phyloP scores from a whole-genome alignment of 495 filamentous ascomycete genomes.

The Tetracladium marchalianum region DNA sequence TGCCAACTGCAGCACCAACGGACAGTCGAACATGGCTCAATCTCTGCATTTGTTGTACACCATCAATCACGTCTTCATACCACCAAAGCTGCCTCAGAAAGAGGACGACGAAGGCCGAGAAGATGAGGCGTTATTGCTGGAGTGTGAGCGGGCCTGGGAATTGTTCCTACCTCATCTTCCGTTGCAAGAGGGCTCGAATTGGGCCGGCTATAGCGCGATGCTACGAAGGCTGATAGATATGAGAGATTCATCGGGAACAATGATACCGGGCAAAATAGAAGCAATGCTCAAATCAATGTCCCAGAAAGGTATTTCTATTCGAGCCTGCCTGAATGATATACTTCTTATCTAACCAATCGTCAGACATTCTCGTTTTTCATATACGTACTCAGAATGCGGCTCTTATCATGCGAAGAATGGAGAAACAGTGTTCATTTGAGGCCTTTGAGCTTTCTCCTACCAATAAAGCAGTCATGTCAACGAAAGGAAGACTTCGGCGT shows the following conservation, averaged over 20 bases:
- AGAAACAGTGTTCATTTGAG: slow-evolving; percentile 34
- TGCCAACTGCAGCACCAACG: too few relatives aligned
- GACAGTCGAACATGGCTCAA: not conserved
- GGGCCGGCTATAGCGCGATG: slow-evolving; percentile 11
- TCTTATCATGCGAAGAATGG: slow-evolving; percentile 32
- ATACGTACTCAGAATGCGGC: slow-evolving; percentile 52
- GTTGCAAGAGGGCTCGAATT: not conserved
- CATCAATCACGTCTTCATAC: slow-evolving; percentile 51
- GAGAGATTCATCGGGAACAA: slow-evolving; percentile 2
- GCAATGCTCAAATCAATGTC: slow-evolving; percentile 1
- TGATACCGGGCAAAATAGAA: slow-evolving; percentile 6
- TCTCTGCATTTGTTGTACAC: slow-evolving; percentile 23
- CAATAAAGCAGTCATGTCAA: slow-evolving; percentile 34
- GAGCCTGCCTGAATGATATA: too few relatives aligned
- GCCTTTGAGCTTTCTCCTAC: slow-evolving; percentile 46
- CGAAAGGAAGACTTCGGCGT: slow-evolving; percentile 39
- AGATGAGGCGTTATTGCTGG: slow-evolving; percentile 16
- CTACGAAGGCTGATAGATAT: slow-evolving; percentile 13
- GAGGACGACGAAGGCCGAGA: slow-evolving; percentile 26
- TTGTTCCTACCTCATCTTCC: slow-evolving; percentile 18
- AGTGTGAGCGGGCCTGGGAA: slow-evolving; percentile 16
- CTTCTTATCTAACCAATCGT: not conserved
- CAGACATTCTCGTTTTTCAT: slow-evolving; percentile 25
- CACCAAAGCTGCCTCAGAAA: slow-evolving; percentile 42
- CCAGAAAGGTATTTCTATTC: slow-evolving; percentile 1